These are phyloP conservation scores for Grigorovia yakushimaensis DNA, from an alignment of 805 yeast species.

Conservation along the genomic window DNA sequence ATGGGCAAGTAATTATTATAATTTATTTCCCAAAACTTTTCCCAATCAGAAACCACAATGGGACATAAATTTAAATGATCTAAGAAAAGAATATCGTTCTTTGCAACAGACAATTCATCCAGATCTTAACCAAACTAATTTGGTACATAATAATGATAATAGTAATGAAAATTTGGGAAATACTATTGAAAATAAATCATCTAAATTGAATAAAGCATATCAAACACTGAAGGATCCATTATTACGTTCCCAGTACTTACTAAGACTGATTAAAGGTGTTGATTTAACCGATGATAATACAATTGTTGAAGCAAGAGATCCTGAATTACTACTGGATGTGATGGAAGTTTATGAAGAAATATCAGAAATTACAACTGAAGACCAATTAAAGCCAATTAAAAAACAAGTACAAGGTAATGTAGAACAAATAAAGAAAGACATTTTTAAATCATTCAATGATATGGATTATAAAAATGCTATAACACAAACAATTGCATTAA, in stretches of 20 bases:
- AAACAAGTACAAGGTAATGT: constrained; percentile 52
- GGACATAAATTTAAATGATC: constrained; percentile 39
- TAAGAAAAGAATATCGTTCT: constrained; percentile 65
- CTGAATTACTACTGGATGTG: constrained; percentile 59
- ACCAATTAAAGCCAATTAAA: constrained; percentile 45
- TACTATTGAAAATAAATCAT: constrained; percentile 30
- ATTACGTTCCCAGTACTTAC: constrained; percentile 52
- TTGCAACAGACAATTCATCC: constrained; percentile 78
- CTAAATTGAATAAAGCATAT: constrained; percentile 70
- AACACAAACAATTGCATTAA: constrained; percentile 57
- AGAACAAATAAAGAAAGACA: constrained; percentile 31
- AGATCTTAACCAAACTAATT: constrained; percentile 36
- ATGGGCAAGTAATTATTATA: constrained; percentile 36
- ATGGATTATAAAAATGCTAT: constrained; percentile 53
- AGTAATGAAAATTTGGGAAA: too few species aligned
- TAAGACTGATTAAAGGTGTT: constrained; percentile 35
- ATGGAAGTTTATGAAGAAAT: constrained; percentile 78
- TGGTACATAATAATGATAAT: constrained; percentile 3
- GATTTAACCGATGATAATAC: constrained; percentile 55
- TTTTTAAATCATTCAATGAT: constrained; percentile 38
- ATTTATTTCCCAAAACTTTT: constrained; percentile 67
- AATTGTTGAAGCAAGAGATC: constrained; percentile 33
- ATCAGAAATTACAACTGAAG: constrained; percentile 51
- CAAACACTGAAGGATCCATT: constrained; percentile 61
- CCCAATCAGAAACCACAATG: constrained; percentile 64